phyloP scores from a whole-genome alignment of 2,329 filamentous ascomycete genomes.

The Aspergillus sp. region DNA sequence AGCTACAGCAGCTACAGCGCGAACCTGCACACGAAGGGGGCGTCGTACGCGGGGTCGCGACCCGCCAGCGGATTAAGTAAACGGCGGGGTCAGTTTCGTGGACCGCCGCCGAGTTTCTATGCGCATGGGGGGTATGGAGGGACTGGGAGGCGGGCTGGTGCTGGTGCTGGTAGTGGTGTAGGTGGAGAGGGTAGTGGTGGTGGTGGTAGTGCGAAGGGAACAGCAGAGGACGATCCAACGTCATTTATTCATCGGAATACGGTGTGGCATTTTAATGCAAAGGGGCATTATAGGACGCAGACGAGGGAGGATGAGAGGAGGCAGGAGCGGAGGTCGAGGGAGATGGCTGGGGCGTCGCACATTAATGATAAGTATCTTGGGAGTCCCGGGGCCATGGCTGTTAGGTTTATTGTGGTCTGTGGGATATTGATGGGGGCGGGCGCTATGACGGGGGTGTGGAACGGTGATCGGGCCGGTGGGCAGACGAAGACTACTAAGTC shows the following conservation, averaged over 20 bases:
- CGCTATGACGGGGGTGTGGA: constrained; percentile 31
- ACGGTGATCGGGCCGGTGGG: constrained; percentile 6
- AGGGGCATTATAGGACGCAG: constrained; percentile 73
- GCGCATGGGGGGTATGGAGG: constrained; percentile 74
- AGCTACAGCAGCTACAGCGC: constrained; percentile 57
- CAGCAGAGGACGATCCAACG: constrained; percentile 35
- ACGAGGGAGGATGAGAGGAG: constrained; percentile 60
- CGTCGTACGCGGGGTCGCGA: constrained; percentile 59
- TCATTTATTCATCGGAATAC: constrained; percentile 50
- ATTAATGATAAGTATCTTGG: constrained; percentile 28
- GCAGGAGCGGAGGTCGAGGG: constrained; percentile 43
- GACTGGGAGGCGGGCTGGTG: constrained; percentile 13
- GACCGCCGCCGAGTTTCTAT: constrained; percentile 89
- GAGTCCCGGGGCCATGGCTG: constrained; percentile 30
- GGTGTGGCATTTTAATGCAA: constrained; percentile 77
- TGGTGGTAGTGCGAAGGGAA: constrained; percentile 11
- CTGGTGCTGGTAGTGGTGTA: neutral
- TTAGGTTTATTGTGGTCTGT: constrained; percentile 42
- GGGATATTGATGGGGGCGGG: constrained; percentile 40
- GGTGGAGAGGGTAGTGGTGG: constrained; percentile 7
- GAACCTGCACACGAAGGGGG: constrained; percentile 32
- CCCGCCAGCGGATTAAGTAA: constrained; percentile 79
- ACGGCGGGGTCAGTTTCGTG: constrained; percentile 73
- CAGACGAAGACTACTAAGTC: neutral
- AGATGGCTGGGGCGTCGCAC: constrained; percentile 37